Base-by-base conservation (phyloP, 805 yeast genomes). In the Wickerhamiella alocasiicola region DNA sequence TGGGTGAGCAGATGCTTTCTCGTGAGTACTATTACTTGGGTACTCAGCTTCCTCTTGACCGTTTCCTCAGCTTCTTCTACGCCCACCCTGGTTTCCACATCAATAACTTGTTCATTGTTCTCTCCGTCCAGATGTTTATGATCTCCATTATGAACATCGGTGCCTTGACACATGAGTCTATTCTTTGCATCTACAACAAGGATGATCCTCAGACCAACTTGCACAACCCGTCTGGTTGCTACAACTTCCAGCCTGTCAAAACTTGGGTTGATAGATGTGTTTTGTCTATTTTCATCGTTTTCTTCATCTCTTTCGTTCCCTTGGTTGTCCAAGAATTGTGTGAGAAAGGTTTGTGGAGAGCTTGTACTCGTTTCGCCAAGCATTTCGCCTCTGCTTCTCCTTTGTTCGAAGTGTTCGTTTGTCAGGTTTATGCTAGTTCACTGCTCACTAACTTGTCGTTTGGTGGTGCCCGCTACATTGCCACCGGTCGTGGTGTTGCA, bases 31-130 rank as follows among this genome's bases (percentile, higher is more conserved):
- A 78, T 57, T 84, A 82, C 59, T 60, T 88, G 45, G 96, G 97
- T 1, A 83, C 95, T 2, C 83, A 77, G 51, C 64, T 88, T 41
- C 94, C 95, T 2, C 67, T 87, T 32, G 96, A 88, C 57, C 63
- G 95, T 36, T 87, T 88, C 62, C 61, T 88, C 39, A 83, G 96
- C 0, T 88, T 88, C 61, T 88, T 82, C 60, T 88, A 88, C 62
- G 97, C 97, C 0, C 97, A 88, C 59, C 88, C 95, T 9, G 97
- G 97, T 5, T 88, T 88, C 64, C 97, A 88, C 60, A 65, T 88
- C 51, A 88, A 88, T 58, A 88, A 88, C 56, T 66, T 87, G 49
- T 82, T 87, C 53, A 88, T 88, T 46, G 77, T 84, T 51, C 59
- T 84, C 27, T 84, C 96, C 0, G 76, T 85, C n/a, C 91, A 83